A percentile compares a stretch with the other conserved stretches of the same genome.
Conservation (phyloP, 768 basidiomycete genomes). For the Amanita pallidorosea region DNA sequence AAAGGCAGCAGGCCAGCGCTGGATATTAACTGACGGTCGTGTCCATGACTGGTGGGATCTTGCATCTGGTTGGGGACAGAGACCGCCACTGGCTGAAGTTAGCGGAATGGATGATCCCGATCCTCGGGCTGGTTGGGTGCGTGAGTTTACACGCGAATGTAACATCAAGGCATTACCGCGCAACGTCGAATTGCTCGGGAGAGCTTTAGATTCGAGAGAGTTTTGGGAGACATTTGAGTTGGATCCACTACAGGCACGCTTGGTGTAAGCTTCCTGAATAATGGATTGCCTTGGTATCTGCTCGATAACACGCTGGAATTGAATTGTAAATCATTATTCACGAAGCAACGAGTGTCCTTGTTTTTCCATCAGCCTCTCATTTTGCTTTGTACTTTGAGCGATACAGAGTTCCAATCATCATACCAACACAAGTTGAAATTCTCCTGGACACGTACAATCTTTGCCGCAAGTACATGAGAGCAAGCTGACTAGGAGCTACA, state of each 20-base stretch:
- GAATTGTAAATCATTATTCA: no score
- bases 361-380: no score
- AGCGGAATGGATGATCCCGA: not conserved
- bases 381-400: no score
- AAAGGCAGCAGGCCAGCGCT: conserved; percentile 39
- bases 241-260: conserved; percentile 16
- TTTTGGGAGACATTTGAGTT: conserved; percentile 45
- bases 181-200: conserved; percentile 32
- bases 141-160: conserved; percentile 44
- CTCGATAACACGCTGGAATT: no score
- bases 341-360: no score
- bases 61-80: conserved; percentile 40
- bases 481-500: no score
- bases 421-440: no score
- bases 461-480: no score
- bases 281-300: no score
- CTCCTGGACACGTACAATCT: no score
- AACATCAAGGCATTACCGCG: conserved; percentile 43
- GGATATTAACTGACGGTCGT: conserved; percentile 43
- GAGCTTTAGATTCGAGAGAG: conserved; percentile 48
- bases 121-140: conserved; percentile 36
- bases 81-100: not conserved
- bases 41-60: conserved; percentile 67
- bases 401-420: no score
- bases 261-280: not conserved